Evolutionary conservation across 768 basidiomycete species (phyloP), one percentile per base, ranked within the genome.

Genomic region (Russula sp.): DNA sequence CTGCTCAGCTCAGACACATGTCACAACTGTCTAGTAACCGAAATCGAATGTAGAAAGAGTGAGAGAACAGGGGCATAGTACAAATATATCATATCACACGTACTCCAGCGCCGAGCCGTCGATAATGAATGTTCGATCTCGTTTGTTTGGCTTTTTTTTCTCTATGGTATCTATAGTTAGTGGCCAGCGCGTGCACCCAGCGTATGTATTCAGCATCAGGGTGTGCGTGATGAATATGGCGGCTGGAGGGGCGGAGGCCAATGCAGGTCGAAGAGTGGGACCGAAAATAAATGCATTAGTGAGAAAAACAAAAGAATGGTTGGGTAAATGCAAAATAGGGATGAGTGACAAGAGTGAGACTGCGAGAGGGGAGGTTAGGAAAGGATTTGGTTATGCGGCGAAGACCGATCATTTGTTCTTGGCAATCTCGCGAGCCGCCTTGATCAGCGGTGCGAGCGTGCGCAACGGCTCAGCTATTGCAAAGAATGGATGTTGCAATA

Each of bases 401-500:
- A 11, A 22, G 11, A n/a, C n/a, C n/a, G 20, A 20, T 46, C 26
- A 57, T 59, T 73, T 65, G 71, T 63, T 83, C 81, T 67, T 78
- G 74, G 89, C 87, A 54, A 91, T 88, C 68, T 94, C 92, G 66
- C 92, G 80, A 7, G 94, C 94, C 14, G 93, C 92, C 74, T 94
- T 95, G 81, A 96, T 96, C 46, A 96, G 77, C 9, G 94, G 94
- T 9, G 92, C 81, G 59, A 96, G 79, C 22, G 92, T 94, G 61
- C 90, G 82, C 58, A 96, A 79, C 7, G 92, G 92, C 77, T 97
- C 94, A 3, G 88, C 87, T 38, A 89, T 78, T 74, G 85, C 87
- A 80, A 95, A 95, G 80, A 96, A 95, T 3, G 88, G 84, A 74
- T 95, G 93, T 85, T 92, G 72, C 50, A 97, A 78, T 28, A 97